Percentiles rank a stretch among this genome's conserved stretches.
phyloP scores from a whole-genome alignment of 768 basidiomycete species.

The Lactarius hengduanensis region DNA sequence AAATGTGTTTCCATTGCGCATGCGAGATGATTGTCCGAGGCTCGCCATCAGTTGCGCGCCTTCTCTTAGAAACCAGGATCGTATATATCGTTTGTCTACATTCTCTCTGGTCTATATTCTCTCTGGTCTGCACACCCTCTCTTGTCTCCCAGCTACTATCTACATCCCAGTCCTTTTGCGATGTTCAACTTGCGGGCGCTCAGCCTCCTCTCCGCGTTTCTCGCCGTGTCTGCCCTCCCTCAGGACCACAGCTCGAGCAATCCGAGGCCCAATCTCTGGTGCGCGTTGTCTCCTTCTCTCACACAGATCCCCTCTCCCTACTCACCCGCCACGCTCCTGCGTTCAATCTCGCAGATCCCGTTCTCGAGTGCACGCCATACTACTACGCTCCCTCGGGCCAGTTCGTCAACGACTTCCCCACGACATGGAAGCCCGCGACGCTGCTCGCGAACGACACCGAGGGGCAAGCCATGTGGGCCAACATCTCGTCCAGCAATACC shows the following conservation, averaged over 20 bases:
- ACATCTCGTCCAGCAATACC: slow-evolving; percentile 47
- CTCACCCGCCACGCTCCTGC: neutral
- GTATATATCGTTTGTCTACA: neutral
- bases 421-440: slow-evolving; percentile 20
- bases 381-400: slow-evolving; percentile 16
- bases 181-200: slow-evolving; percentile 5
- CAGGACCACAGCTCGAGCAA: slow-evolving; percentile 24
- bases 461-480: slow-evolving; percentile 40
- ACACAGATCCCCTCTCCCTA: neutral
- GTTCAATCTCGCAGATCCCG: slow-evolving; percentile 10
- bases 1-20: no score
- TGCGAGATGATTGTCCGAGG: no score
- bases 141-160: neutral
- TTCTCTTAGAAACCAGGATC: neutral
- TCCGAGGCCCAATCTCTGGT: slow-evolving; percentile 25
- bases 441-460: slow-evolving; percentile 20
- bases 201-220: neutral
- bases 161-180: neutral
- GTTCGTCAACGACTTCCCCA: slow-evolving; percentile 12
- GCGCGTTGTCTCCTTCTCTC: neutral
- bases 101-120: no score
- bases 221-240: slow-evolving; percentile 10
- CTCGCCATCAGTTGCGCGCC: neutral
- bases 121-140: neutral
- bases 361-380: slow-evolving; percentile 23